Conservation (phyloP, 2,329 filamentous ascomycete species). For the Colletotrichum paranaense region DNA sequence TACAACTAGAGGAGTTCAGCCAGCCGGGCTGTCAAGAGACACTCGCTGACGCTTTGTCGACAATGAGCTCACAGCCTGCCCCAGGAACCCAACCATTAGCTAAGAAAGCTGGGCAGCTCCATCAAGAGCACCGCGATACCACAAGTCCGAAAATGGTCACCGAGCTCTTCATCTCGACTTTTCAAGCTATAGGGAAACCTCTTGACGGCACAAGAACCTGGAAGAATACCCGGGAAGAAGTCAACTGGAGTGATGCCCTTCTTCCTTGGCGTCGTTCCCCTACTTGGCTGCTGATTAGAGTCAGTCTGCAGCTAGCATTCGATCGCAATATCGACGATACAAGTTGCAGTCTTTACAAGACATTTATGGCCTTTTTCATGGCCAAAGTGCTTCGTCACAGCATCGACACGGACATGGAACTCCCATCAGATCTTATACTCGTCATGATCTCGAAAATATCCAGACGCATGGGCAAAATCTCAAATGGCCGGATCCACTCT, state of each 20-base stretch:
- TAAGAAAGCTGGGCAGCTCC: conserved; percentile 49
- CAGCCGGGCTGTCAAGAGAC: conserved; percentile 36
- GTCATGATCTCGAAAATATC: conserved; percentile 57
- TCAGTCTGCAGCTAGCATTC: conserved; percentile 54
- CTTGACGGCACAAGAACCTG: conserved; percentile 45
- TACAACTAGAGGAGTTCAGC: conserved; percentile 35
- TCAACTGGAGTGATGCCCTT: conserved; percentile 50
- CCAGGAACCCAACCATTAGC: conserved; percentile 36
- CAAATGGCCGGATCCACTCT: conserved; percentile 11
- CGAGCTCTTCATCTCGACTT: conserved; percentile 54
- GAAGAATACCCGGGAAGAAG: conserved; percentile 67
- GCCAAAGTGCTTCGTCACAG: conserved; percentile 45
- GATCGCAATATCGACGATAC: conserved; percentile 13
- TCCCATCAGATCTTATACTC: conserved; percentile 45
- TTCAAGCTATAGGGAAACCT: conserved; percentile 52
- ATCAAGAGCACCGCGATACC: conserved; percentile 60
- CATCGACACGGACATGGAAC: not conserved
- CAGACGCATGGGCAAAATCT: conserved; percentile 54
- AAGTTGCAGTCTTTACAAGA: conserved; percentile 55
- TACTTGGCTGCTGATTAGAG: conserved; percentile 66
- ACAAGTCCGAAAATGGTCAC: conserved; percentile 62
- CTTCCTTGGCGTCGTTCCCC: conserved; percentile 63
- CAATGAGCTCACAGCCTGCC: conserved; percentile 43
- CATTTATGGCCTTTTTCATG: conserved; percentile 61
- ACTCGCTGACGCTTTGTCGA: conserved; percentile 40